Evolutionary conservation across 352 stramenopile genomes (phyloP).

Genomic region (Globisporangium okanoganense): DNA sequence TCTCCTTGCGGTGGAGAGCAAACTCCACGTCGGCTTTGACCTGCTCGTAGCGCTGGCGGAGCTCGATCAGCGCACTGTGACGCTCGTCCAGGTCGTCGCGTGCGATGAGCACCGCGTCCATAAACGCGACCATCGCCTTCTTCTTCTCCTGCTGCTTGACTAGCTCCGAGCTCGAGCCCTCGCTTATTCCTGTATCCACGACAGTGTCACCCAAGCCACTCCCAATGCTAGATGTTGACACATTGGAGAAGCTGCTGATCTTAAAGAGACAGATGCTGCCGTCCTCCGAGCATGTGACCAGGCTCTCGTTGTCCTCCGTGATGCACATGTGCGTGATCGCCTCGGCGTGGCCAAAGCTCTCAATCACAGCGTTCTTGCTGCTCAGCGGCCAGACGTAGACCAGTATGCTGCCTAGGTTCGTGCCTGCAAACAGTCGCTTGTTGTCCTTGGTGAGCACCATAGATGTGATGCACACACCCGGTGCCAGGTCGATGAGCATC

Average conservation of each 20-base stretch:
- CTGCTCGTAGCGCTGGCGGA: conserved; percentile 73
- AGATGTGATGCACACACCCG: conserved; percentile 36
- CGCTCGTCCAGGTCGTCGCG: conserved; percentile 79
- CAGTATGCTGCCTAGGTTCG: conserved; percentile 52
- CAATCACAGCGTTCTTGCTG: conserved; percentile 22
- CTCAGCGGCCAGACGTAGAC: conserved; percentile 62
- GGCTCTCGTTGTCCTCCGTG: conserved; percentile 63
- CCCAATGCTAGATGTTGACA: background rate
- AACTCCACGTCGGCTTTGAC: conserved; percentile 84
- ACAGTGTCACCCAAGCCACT: background rate
- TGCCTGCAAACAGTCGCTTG: conserved; percentile 66
- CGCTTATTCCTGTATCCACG: background rate
- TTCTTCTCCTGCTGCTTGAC: conserved; percentile 25
- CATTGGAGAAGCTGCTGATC: conserved; percentile 15
- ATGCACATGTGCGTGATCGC: conserved; percentile 62
- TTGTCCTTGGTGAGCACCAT: conserved; percentile 60
- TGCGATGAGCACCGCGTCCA: conserved; percentile 63
- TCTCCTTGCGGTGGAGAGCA: conserved; percentile 79
- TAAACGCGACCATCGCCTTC: conserved; percentile 18
- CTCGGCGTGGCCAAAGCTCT: conserved; percentile 58
- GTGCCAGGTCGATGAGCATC: conserved; percentile 39
- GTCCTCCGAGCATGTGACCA: conserved; percentile 63
- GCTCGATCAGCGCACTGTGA: conserved; percentile 37
- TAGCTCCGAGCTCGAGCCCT: background rate
- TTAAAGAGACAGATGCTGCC: conserved; percentile 60